These are phyloP conservation scores for Sechiopsis laciniata DNA, from an alignment of 306 rosid genomes.

Conservation along the genomic window DNA sequence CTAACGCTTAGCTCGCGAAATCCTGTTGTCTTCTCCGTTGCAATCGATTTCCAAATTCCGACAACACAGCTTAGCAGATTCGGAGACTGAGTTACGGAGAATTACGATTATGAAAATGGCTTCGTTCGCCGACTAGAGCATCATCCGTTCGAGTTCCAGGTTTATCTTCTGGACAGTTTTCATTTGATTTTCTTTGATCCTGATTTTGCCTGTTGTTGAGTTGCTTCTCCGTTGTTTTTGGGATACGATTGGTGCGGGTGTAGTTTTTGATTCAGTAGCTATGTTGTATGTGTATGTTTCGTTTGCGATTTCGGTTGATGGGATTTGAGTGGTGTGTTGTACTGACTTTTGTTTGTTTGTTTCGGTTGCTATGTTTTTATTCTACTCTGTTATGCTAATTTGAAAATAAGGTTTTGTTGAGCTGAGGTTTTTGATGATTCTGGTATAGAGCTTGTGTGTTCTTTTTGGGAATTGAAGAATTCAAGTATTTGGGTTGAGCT, in stretches of 20 bases:
- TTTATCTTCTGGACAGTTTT: neutral
- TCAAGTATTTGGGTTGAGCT: neutral
- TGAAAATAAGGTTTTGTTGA: neutral
- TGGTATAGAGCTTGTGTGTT: neutral
- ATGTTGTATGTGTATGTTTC: neutral
- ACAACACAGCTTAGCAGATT: neutral
- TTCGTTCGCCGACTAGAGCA: neutral
- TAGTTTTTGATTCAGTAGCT: neutral
- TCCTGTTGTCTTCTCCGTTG: neutral
- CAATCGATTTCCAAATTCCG: constrained; percentile 10
- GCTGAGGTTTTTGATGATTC: neutral
- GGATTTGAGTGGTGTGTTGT: neutral
- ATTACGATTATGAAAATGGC: neutral
- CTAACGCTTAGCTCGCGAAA: neutral
- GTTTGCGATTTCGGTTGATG: constrained; percentile 1
- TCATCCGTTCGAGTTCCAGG: neutral
- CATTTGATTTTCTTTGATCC: neutral
- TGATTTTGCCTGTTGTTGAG: neutral
- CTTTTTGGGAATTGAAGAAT: neutral
- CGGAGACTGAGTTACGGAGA: neutral
- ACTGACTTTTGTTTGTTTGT: neutral
- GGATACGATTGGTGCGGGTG: neutral
- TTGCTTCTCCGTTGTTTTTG: neutral
- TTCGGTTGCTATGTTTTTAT: neutral
- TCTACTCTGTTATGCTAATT: neutral